These are phyloP conservation scores for Pythium dissimile DNA, from an alignment of 352 stramenopile genomes.

Conservation along the genomic window DNA sequence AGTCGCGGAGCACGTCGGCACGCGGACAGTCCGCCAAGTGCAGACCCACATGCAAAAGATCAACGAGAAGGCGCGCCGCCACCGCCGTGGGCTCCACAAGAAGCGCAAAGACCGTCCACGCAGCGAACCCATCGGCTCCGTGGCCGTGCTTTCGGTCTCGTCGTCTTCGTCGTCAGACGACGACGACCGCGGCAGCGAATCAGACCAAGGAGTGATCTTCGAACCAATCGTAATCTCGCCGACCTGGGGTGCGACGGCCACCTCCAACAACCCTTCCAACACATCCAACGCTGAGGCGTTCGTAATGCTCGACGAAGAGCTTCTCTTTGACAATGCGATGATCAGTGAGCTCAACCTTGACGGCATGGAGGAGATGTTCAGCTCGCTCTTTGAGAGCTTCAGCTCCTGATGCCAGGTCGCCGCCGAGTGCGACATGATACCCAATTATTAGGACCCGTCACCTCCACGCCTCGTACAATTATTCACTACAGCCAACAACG, in stretches of 20 bases:
- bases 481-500: background rate
- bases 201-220: slow-evolving; percentile 14
- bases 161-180: slow-evolving; percentile 13
- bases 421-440: too few relatives aligned
- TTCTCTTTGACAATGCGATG: slow-evolving; percentile 11
- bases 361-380: slow-evolving; percentile 14
- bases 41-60: slow-evolving; percentile 26
- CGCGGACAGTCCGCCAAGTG: slow-evolving; percentile 20
- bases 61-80: slow-evolving; percentile 20
- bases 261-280: background rate
- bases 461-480: background rate
- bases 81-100: slow-evolving; percentile 17
- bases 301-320: background rate
- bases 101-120: slow-evolving; percentile 9
- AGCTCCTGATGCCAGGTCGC: slow-evolving; percentile 4
- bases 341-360: slow-evolving; percentile 16
- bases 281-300: slow-evolving; percentile 4
- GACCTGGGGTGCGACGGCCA: background rate
- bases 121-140: slow-evolving; percentile 14
- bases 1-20: slow-evolving; percentile 19
- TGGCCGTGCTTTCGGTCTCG: background rate
- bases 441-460: background rate
- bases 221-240: slow-evolving; percentile 13
- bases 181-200: slow-evolving; percentile 2
- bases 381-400: slow-evolving; percentile 6